phyloP scores from a whole-genome alignment of 495 filamentous ascomycete genomes.

The Penicillium atrosanguineum region DNA sequence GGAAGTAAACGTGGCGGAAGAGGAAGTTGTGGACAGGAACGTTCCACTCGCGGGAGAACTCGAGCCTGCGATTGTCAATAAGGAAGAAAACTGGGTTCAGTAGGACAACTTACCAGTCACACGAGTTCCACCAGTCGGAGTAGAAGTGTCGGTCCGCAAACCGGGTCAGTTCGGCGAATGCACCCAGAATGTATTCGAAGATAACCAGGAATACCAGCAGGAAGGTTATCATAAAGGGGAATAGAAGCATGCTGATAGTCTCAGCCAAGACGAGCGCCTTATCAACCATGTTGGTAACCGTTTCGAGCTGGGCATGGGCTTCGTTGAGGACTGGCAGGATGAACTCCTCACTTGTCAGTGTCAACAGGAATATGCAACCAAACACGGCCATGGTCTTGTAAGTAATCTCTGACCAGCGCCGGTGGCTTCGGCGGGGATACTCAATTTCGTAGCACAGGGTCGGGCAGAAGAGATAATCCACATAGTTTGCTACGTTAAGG shows the following conservation, averaged over 20 bases:
- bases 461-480: constrained; percentile 87
- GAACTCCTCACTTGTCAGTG: constrained; percentile 89
- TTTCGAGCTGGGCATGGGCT: constrained; percentile 64
- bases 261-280: constrained; percentile 78
- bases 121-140: constrained; percentile 87
- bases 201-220: constrained; percentile 94
- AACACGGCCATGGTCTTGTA: constrained; percentile 89
- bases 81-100: background rate
- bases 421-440: constrained; percentile 75
- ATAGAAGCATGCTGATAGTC: constrained; percentile 89
- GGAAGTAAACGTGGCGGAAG: constrained; percentile 88
- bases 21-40: constrained; percentile 98
- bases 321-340: constrained; percentile 86
- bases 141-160: constrained; percentile 97
- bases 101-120: constrained; percentile 44
- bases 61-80: constrained; percentile 57
- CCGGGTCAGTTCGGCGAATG: constrained; percentile 88
- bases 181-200: constrained; percentile 94
- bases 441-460: constrained; percentile 98
- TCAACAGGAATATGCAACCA: constrained; percentile 94
- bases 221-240: constrained; percentile 97
- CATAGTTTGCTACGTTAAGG: constrained; percentile 74
- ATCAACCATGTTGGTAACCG: constrained; percentile 57
- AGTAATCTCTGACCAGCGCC: constrained; percentile 78
- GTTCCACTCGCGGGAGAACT: constrained; percentile 98